phyloP scores from a whole-genome alignment of 129 eudicot genomes.

The Ambrosia artemisiifolia region DNA sequence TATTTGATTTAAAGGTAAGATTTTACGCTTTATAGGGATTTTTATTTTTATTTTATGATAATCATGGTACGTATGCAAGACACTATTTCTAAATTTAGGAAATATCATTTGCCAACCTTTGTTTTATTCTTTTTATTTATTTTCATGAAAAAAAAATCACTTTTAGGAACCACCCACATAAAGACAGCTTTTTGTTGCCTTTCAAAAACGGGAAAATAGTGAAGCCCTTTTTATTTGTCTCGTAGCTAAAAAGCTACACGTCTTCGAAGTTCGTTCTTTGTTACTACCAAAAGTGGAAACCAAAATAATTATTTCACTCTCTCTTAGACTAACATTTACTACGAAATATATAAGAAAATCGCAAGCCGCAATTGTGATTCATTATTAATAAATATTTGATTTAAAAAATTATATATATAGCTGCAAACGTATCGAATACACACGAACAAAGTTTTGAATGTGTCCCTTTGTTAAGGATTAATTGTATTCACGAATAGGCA shows the following conservation, averaged over 20 bases:
- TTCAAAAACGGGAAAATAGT: neutral
- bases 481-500: too few relatives aligned
- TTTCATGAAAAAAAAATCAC: neutral
- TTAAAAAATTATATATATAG: too few relatives aligned
- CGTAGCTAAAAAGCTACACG: constrained; percentile 8
- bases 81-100: neutral
- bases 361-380: too few relatives aligned
- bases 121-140: neutral
- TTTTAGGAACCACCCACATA: neutral
- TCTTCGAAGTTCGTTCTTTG: constrained; percentile 2
- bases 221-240: constrained; percentile 2
- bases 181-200: constrained; percentile 9
- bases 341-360: too few relatives aligned
- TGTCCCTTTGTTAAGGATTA: too few relatives aligned
- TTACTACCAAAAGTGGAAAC: constrained; percentile 1
- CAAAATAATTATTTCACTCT: too few relatives aligned
- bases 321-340: too few relatives aligned
- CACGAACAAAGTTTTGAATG: too few relatives aligned
- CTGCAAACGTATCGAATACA: too few relatives aligned
- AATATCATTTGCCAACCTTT: neutral
- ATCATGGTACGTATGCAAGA: neutral
- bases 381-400: too few relatives aligned
- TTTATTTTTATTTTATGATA: neutral
- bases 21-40: neutral
- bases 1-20: too few relatives aligned